Conservation (phyloP, 2,329 filamentous ascomycete genomes). For the Apiospora marii region DNA sequence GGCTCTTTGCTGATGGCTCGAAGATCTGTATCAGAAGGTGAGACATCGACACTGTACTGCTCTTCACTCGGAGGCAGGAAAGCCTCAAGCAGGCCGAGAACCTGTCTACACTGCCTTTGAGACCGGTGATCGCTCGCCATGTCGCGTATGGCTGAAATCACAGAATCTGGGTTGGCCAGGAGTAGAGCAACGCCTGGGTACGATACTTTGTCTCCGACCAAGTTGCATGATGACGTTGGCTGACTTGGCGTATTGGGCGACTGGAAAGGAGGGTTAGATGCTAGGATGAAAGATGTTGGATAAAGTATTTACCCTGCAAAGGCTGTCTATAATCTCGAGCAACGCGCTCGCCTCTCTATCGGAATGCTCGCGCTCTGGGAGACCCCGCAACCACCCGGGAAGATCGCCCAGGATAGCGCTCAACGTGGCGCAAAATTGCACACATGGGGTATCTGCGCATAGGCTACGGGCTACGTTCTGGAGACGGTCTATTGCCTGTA, state of each 20-base stretch:
- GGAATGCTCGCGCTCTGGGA: background rate
- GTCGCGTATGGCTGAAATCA: background rate
- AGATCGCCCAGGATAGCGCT: background rate
- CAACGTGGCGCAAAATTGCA: background rate
- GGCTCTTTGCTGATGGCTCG: background rate
- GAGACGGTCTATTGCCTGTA: background rate
- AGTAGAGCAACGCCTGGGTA: background rate
- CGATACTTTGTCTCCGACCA: too few relatives aligned
- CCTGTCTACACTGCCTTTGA: background rate
- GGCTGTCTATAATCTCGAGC: too few relatives aligned
- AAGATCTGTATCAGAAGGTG: background rate
- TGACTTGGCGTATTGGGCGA: background rate
- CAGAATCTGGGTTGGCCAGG: background rate
- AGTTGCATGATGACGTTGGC: background rate
- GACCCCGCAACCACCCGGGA: rapidly evolving
- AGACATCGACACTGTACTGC: background rate
- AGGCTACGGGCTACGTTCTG: background rate
- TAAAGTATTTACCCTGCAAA: background rate
- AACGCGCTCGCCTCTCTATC: too few relatives aligned
- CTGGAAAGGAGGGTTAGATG: background rate
- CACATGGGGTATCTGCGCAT: background rate
- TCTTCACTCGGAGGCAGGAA: background rate
- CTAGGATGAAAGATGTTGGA: background rate
- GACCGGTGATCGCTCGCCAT: background rate
- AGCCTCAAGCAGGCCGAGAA: background rate